These are phyloP conservation scores for Leccinum obscurum DNA, from an alignment of 768 basidiomycete species.

Conservation along the genomic window DNA sequence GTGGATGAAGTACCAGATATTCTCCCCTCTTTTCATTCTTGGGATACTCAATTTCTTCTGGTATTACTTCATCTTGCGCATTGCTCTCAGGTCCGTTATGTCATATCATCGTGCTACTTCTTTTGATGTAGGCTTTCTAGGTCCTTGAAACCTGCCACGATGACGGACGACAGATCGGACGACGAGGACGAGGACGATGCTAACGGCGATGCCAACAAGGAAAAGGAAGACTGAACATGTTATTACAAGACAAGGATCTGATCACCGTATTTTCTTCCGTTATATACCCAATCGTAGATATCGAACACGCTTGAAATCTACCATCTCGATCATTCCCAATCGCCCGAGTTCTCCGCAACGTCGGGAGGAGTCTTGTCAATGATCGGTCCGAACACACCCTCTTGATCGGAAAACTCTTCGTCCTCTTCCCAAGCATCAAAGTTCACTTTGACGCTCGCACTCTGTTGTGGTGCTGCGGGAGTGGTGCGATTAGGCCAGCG, in stretches of 20 bases:
- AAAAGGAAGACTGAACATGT: conserved; percentile 33
- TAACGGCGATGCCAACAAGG: conserved; percentile 24
- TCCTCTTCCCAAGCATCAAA: conserved; percentile 65
- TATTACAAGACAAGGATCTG: conserved; percentile 3
- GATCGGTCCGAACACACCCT: conserved; percentile 36
- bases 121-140: conserved; percentile 37
- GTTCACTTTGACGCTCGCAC: conserved; percentile 48
- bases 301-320: not conserved
- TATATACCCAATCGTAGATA: conserved; percentile 11
- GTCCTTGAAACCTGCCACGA: conserved; percentile 45
- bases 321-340: not conserved
- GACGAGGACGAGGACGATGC: conserved; percentile 56
- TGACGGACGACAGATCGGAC: conserved; percentile 79
- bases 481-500: conserved; percentile 73
- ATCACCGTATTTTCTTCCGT: conserved; percentile 3
- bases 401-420: conserved; percentile 44
- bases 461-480: conserved; percentile 22
- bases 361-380: conserved; percentile 15
- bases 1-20: conserved; percentile 87
- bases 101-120: not conserved
- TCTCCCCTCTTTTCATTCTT: conserved; percentile 69
- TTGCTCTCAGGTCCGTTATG: conserved; percentile 62
- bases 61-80: conserved; percentile 83
- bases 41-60: conserved; percentile 91
- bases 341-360: conserved; percentile 4